Evolutionary conservation across 345 rosid species (phyloP), one percentile per base, ranked within the genome.

Genomic region (Syzygium oleosum): DNA sequence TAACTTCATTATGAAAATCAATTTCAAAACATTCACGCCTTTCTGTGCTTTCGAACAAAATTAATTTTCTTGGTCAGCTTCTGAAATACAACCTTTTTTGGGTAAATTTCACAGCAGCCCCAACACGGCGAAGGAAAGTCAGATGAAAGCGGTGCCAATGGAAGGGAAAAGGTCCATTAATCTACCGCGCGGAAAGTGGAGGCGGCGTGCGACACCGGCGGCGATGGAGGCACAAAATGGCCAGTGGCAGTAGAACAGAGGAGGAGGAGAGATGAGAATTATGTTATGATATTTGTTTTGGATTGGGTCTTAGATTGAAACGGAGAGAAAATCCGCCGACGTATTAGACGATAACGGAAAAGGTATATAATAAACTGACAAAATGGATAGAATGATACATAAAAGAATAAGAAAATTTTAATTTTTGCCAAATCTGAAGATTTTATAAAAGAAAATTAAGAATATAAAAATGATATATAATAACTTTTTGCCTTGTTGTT

Each of bases 211-310:
- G 25, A 27, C 29, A 58, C 23, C 29, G 14, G 63, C 63, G 29
- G 63, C 63, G 12, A 23, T 56, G 61, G 61, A 9, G 61, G 61
- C 12, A 56, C 23, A 56, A 56, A 23, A 56, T 56, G 61, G 61
- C 61, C 10, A 23, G 61, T 9, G 12, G 61, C n/a, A 56, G n/a
- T 12, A 56, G 61, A 27, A 0, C 0, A 56, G 5, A 4, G 43
- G 61, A 56, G 61, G 61, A 56, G 61, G 61, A 23, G 1, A 56
- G 61, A 56, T 56, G 61, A 56, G 61, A 56, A 23, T 56, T 56
- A 0, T 22, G 61, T 1, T 0, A 56, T 56, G 61, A 56, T 56
- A 22, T 56, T 22, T 1, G 0, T 56, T 56, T 56, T 56, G n/a
- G 13, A 56, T 23, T 23, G 23, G 61, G 13, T 23, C 12, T 56